Evolutionary conservation across 192 early-diverging fungal genomes (phyloP), one percentile per base, ranked within the genome.

Genomic region (Coemansia sp.): DNA sequence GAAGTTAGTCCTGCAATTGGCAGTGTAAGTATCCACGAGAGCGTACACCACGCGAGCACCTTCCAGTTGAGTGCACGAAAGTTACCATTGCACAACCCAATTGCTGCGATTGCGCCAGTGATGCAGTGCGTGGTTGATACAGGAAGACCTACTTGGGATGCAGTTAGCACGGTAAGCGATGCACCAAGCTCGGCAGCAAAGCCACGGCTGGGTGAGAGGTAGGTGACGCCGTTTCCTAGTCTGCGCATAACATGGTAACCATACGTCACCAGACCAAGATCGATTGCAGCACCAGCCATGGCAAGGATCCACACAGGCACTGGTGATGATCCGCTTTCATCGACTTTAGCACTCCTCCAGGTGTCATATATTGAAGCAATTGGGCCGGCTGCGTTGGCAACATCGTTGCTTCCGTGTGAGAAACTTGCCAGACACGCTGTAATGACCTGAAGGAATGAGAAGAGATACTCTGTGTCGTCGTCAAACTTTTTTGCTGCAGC

Each of bases 121-220:
- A 93, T 90, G 78, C 92, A 94, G 66, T 92, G 92, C 4, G 92
- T 93, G 0, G 92, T 92, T 12, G 92, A 93, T 13, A 95, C 91
- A 11, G 93, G 93, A 10, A 94, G 81, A 37, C 84, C 85, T 41
- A 95, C 69, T 76, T 90, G 90, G 49, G 90, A 91, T 61, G 91
- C 91, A 8, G 93, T 91, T 52, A 93, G 82, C 19, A 95, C 90
- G 13, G 93, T 90, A 26, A 94, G 83, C 26, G 80, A 76, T 21
- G 93, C 87, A 39, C 88, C 91, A 55, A 94, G 80, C 70, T 92
- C 91, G 60, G 88, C 90, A 43, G 88, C 76, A 82, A 94, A 94
- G 18, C 91, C 92, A 65, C 91, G 88, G 37, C 88, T 87, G 12
- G 92, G 92, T 57, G 89, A 88, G 68, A 93, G 88, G 63, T 90